Conservation (phyloP, 208 protist genomes). For the Crithidia thermophila region DNA sequence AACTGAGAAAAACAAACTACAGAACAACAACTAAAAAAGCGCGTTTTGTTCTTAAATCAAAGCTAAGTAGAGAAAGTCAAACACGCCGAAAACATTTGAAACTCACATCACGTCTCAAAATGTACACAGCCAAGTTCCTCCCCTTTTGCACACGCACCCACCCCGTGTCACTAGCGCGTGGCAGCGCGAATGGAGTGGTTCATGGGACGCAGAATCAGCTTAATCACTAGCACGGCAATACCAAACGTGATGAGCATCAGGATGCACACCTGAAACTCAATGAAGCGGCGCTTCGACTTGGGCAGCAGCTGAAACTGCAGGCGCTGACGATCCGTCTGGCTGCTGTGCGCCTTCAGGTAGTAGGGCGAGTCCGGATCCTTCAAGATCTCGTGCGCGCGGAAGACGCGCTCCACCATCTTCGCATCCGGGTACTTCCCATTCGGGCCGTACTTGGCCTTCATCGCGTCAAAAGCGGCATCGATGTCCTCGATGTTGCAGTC, state of each 20-base stretch:
- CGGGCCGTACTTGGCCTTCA: constrained; percentile 66
- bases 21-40: neutral
- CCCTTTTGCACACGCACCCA: neutral
- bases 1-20: neutral
- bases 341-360: constrained; percentile 77
- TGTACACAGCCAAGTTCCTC: too few species aligned
- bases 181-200: constrained; percentile 71
- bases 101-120: too few species aligned
- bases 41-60: neutral
- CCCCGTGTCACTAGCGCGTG: constrained; percentile 44
- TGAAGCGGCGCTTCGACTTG: constrained; percentile 60
- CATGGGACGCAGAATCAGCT: constrained; percentile 64
- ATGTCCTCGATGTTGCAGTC: constrained; percentile 82
- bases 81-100: too few species aligned
- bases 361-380: constrained; percentile 85
- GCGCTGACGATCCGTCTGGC: constrained; percentile 70
- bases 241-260: constrained; percentile 48
- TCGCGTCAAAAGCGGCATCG: constrained; percentile 59
- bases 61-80: neutral
- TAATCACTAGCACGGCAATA: constrained; percentile 54
- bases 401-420: constrained; percentile 82
- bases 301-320: constrained; percentile 87
- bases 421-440: constrained; percentile 65
- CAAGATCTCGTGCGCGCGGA: constrained; percentile 78
- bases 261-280: constrained; percentile 68